These are phyloP conservation scores for Diaporthe destruens DNA, from an alignment of 2,329 filamentous ascomycete genomes.

Conservation along the genomic window DNA sequence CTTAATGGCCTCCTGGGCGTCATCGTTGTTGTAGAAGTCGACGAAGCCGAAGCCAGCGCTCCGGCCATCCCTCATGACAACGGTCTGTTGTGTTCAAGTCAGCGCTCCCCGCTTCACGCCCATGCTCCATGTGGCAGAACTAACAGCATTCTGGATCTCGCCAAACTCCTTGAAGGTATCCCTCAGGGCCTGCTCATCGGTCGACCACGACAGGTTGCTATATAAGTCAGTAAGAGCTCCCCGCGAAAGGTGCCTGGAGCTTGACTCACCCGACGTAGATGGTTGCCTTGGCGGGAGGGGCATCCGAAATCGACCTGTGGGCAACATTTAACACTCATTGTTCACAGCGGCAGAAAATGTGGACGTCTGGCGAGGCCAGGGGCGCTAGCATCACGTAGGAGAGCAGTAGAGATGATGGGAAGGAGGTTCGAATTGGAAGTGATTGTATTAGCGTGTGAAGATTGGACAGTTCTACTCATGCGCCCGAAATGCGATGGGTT, in stretches of 20 bases:
- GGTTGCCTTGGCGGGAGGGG: conserved; percentile 13
- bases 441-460: conserved; percentile 30
- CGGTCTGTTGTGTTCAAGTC: conserved; percentile 10
- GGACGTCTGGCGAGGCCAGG: conserved; percentile 1
- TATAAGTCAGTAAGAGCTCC: background rate
- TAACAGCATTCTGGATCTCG: conserved; percentile 25
- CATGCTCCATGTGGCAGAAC: background rate
- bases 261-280: conserved; percentile 31
- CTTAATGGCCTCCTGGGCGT: conserved; percentile 20
- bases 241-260: background rate
- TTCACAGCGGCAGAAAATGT: conserved; percentile 1
- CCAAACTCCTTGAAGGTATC: conserved; percentile 21
- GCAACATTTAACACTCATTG: conserved; percentile 10
- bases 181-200: conserved; percentile 28
- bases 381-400: conserved; percentile 25
- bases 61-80: conserved; percentile 34
- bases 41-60: conserved; percentile 36
- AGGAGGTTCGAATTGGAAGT: conserved; percentile 2
- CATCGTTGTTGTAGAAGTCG: conserved; percentile 8
- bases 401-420: conserved; percentile 25
- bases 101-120: background rate
- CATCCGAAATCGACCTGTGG: conserved; percentile 26
- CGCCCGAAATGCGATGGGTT: conserved; percentile 20
- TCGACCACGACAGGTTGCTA: conserved; percentile 32
- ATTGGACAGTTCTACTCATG: conserved; percentile 27